Percentiles rank a stretch among this genome's conserved stretches.
Evolutionary conservation across 345 rosid genomes (phyloP).

Genomic region (Eucalyptus curtisii): DNA sequence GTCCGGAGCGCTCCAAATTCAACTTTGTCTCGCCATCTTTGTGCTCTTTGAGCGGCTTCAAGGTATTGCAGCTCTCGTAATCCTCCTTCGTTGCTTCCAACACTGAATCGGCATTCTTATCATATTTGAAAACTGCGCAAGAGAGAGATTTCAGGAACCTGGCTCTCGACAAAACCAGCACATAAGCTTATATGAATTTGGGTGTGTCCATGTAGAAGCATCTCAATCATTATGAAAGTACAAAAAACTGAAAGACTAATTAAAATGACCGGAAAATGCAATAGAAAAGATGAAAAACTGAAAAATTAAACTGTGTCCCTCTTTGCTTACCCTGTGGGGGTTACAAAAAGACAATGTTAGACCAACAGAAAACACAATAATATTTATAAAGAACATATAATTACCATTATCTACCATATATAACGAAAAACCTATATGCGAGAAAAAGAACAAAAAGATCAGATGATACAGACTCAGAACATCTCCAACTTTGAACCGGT

Average conservation of each 20-base stretch:
- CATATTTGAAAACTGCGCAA: slow-evolving; percentile 26
- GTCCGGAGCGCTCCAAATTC: slow-evolving; percentile 23
- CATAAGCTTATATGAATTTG: background rate
- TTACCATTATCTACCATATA: background rate
- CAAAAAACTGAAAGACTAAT: background rate
- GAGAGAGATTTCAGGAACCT: background rate
- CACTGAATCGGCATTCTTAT: slow-evolving; percentile 34
- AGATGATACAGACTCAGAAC: slow-evolving; percentile 13
- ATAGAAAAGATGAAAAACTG: background rate
- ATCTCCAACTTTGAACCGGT: slow-evolving; percentile 35
- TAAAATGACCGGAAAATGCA: background rate
- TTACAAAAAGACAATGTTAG: background rate
- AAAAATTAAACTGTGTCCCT: background rate
- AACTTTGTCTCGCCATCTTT: slow-evolving; percentile 35
- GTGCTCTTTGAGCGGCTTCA: slow-evolving; percentile 21
- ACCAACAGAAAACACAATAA: background rate
- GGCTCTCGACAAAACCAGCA: background rate
- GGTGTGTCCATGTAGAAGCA: background rate
- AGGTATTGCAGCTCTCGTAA: slow-evolving; percentile 24
- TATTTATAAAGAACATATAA: background rate
- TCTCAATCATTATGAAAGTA: background rate
- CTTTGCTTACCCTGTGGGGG: background rate
- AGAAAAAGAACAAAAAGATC: fast-evolving
- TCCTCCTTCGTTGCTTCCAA: slow-evolving; percentile 34
- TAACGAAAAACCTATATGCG: background rate